phyloP scores from a whole-genome alignment of 2,329 filamentous ascomycete species.

The Botrytis fabae region DNA sequence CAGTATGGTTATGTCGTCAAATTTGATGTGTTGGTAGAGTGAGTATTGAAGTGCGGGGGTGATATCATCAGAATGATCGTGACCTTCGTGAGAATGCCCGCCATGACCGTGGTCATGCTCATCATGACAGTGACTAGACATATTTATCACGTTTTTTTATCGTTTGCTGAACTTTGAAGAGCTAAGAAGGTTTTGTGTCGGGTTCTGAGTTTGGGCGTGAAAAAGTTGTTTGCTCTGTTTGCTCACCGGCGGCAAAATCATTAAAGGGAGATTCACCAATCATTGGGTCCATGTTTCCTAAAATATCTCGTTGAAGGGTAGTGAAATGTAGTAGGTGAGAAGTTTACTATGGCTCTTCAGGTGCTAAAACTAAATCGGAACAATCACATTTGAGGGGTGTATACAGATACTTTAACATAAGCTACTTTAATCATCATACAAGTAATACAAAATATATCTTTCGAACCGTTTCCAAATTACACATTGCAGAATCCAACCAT shows the following conservation, averaged over 20 bases:
- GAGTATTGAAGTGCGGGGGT: constrained; percentile 88
- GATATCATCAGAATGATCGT: constrained; percentile 91
- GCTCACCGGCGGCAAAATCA: neutral
- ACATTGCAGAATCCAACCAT: neutral
- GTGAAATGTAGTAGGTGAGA: neutral
- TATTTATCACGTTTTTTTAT: constrained; percentile 16
- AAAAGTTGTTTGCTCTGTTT: neutral
- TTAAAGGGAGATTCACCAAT: constrained; percentile 10
- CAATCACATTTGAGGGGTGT: neutral
- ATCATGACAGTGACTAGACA: constrained; percentile 51
- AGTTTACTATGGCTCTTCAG: neutral
- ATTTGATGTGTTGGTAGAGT: constrained; percentile 89
- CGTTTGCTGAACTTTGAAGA: neutral
- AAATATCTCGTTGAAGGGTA: neutral
- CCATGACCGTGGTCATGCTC: constrained; percentile 44
- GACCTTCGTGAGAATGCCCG: constrained; percentile 64
- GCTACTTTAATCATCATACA: constrained; percentile 9
- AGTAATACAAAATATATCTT: neutral
- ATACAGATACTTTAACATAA: neutral
- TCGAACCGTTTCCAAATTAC: neutral
- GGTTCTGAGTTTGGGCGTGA: neutral
- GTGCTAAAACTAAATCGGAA: neutral
- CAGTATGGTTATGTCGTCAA: constrained; percentile 78
- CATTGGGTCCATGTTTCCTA: neutral
- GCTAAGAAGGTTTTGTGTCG: neutral